Conservation (phyloP, 495 filamentous ascomycete species). For the Glonium stellatum region DNA sequence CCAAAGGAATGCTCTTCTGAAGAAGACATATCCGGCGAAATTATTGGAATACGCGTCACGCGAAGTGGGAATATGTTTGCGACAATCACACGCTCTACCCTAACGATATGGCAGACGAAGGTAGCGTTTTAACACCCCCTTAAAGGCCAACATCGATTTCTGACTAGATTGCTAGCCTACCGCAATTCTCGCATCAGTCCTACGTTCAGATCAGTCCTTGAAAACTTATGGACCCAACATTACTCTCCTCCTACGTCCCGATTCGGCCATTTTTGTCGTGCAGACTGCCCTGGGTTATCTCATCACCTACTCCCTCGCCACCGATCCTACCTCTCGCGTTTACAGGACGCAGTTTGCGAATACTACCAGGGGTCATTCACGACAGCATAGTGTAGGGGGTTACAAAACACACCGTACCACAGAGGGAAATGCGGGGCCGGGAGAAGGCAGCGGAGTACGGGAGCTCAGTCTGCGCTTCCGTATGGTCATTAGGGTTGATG, state of each 20-base stretch:
- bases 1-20: conserved; percentile 9
- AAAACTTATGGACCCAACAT: conserved; percentile 78
- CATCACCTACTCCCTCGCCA: conserved; percentile 89
- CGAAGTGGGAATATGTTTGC: conserved; percentile 82
- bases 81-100: conserved; percentile 71
- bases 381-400: conserved; percentile 61
- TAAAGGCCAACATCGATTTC: background rate
- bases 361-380: conserved; percentile 56
- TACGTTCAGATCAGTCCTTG: conserved; percentile 71
- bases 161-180: conserved; percentile 57
- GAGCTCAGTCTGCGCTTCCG: conserved; percentile 87
- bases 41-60: conserved; percentile 70
- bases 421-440: conserved; percentile 44
- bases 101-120: conserved; percentile 93
- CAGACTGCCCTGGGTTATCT: conserved; percentile 82
- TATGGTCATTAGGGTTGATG: conserved; percentile 98
- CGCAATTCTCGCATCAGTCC: conserved; percentile 75
- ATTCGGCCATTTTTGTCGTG: conserved; percentile 85
- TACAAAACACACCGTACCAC: conserved; percentile 48
- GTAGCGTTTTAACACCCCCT: conserved; percentile 45
- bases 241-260: conserved; percentile 78
- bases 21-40: conserved; percentile 31
- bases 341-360: conserved; percentile 74
- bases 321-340: conserved; percentile 70
- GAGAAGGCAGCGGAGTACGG: conserved; percentile 70